Percentiles rank a stretch among this genome's conserved stretches.
Conservation (phyloP, 257 asterid genomes). For the Eustoma russellianum region DNA sequence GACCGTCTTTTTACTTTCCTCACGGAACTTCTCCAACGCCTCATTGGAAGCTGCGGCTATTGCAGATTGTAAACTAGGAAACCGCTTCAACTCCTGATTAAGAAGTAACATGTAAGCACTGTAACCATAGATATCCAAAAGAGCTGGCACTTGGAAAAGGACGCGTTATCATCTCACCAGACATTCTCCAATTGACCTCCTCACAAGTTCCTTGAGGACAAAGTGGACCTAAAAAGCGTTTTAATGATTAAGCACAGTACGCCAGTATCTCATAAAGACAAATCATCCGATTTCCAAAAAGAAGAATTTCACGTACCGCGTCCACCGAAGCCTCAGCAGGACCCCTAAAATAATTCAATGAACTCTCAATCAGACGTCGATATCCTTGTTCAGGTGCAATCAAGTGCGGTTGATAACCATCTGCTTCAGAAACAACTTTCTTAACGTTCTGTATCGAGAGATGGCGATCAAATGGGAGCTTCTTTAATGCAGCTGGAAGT, state of each 20-base stretch:
- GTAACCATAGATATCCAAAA: neutral
- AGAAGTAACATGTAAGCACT: neutral
- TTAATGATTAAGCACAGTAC: slow-evolving; percentile 9
- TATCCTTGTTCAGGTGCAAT: slow-evolving; percentile 99
- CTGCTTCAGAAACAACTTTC: slow-evolving; percentile 89
- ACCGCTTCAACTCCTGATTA: slow-evolving; percentile 70
- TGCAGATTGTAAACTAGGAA: slow-evolving; percentile 70
- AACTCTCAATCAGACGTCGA: slow-evolving; percentile 80
- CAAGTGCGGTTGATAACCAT: slow-evolving; percentile 96
- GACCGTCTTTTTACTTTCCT: slow-evolving; percentile 66
- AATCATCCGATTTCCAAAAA: neutral
- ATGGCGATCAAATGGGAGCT: slow-evolving; percentile 90
- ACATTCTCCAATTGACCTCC: slow-evolving; percentile 83
- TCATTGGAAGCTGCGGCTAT: slow-evolving; percentile 76
- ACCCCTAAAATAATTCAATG: slow-evolving; percentile 75
- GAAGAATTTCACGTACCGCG: slow-evolving; percentile 54
- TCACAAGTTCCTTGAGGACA: slow-evolving; percentile 84
- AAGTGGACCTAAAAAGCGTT: slow-evolving; percentile 60
- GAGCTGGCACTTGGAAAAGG: slow-evolving; percentile 1
- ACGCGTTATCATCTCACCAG: slow-evolving; percentile 35
- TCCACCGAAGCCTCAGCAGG: slow-evolving; percentile 97
- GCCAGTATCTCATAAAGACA: slow-evolving; percentile 2
- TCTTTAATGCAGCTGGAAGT: slow-evolving; percentile 88
- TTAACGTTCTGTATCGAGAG: slow-evolving; percentile 74
- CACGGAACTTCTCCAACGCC: slow-evolving; percentile 77